These are phyloP conservation scores for Tricholoma terreum DNA, from an alignment of 768 basidiomycete species.

Conservation along the genomic window DNA sequence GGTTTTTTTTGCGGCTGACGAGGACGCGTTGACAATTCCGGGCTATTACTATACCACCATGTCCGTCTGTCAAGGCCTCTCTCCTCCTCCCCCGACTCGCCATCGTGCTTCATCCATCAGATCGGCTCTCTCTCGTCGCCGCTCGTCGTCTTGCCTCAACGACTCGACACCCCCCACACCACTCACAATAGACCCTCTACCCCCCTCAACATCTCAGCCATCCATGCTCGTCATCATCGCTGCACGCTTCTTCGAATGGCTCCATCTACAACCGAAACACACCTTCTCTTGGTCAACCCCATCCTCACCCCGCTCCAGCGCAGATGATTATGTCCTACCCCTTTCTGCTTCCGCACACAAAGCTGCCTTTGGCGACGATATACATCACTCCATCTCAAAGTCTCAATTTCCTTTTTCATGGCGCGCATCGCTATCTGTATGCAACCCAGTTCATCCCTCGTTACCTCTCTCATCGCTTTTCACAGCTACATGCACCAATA, in stretches of 20 bases:
- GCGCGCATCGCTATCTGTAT: slow-evolving; percentile 31
- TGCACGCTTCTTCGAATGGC: slow-evolving; percentile 50
- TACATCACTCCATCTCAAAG: slow-evolving; percentile 30
- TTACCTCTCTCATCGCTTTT: slow-evolving; percentile 3
- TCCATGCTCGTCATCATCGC: slow-evolving; percentile 52
- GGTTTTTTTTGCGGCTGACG: slow-evolving; percentile 6
- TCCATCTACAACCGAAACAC: slow-evolving; percentile 45
- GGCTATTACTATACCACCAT: slow-evolving; percentile 11
- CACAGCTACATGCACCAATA: slow-evolving; percentile 38
- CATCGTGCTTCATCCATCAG: slow-evolving; percentile 60
- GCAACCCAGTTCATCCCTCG: not conserved
- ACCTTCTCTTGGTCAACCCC: slow-evolving; percentile 42
- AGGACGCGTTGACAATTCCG: slow-evolving; percentile 6
- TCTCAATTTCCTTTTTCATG: slow-evolving; percentile 24
- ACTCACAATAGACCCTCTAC: slow-evolving; percentile 12
- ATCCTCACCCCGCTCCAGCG: slow-evolving; percentile 40
- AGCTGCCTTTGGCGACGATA: slow-evolving; percentile 41
- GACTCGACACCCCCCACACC: slow-evolving; percentile 13
- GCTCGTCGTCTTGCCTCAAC: slow-evolving; percentile 45
- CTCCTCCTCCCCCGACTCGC: slow-evolving; percentile 42
- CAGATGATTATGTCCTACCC: slow-evolving; percentile 51
- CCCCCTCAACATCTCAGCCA: slow-evolving; percentile 23
- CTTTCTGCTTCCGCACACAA: slow-evolving; percentile 44
- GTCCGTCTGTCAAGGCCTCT: slow-evolving; percentile 18
- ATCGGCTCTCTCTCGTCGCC: slow-evolving; percentile 50